A percentile compares a stretch with the other conserved stretches of the same genome.
Evolutionary conservation across 306 rosid genomes (phyloP).

Genomic region (Vicia villosa): DNA sequence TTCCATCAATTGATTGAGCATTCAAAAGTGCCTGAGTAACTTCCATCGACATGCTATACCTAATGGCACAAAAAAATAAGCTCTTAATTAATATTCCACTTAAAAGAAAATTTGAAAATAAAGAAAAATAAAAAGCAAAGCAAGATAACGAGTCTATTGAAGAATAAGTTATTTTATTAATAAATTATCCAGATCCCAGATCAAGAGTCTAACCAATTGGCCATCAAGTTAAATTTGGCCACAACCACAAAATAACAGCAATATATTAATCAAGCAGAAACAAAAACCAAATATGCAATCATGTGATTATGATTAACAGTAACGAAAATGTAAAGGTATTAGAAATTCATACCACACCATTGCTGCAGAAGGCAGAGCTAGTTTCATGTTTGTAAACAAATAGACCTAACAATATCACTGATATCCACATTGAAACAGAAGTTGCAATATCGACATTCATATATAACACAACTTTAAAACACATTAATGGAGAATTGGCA

Average conservation of each 20-base stretch:
- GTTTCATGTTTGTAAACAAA: too few species aligned
- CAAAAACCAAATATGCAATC: not conserved
- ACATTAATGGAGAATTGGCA: too few species aligned
- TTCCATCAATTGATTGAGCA: slow-evolving; percentile 87
- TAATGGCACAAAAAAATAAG: slow-evolving; percentile 35
- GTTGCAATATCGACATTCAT: too few species aligned
- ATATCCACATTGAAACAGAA: too few species aligned
- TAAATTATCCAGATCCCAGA: slow-evolving; percentile 22
- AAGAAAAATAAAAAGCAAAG: not conserved
- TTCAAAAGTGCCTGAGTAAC: slow-evolving; percentile 78
- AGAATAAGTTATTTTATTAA: slow-evolving; percentile 1
- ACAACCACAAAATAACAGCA: not conserved
- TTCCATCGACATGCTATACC: slow-evolving; percentile 69
- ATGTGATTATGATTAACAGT: not conserved
- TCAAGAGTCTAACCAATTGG: slow-evolving; percentile 17
- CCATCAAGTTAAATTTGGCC: not conserved
- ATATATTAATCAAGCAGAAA: slow-evolving; percentile 19
- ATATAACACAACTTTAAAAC: too few species aligned
- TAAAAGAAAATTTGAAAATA: not conserved
- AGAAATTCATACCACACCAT: too few species aligned
- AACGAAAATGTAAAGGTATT: too few species aligned
- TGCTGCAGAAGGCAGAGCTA: too few species aligned
- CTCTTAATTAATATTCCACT: slow-evolving; percentile 1
- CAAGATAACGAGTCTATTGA: not conserved
- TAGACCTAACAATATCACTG: too few species aligned